A percentile compares a stretch with the other conserved stretches of the same genome.
phyloP scores from a whole-genome alignment of 768 basidiomycete genomes.

The Lactarius indigo region DNA sequence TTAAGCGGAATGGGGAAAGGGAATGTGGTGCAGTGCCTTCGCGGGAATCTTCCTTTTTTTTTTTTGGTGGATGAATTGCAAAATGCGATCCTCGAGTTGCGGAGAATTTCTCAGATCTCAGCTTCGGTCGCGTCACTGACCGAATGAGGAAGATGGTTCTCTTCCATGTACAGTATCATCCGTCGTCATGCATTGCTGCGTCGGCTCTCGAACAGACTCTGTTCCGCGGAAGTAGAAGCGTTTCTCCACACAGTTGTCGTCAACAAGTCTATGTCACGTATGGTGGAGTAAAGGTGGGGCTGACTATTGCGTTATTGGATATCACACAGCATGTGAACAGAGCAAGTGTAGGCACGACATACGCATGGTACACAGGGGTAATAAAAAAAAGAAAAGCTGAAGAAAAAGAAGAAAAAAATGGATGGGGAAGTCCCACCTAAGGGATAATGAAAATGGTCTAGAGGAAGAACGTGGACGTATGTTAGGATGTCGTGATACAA shows the following conservation, averaged over 20 bases:
- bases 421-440: background rate
- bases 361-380: conserved; percentile 18
- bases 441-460: conserved; percentile 1
- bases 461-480: background rate
- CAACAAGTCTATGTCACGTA: background rate
- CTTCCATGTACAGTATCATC: background rate
- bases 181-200: background rate
- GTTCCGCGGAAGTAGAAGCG: background rate
- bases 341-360: conserved; percentile 14
- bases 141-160: background rate
- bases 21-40: background rate
- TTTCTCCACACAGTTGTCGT: background rate
- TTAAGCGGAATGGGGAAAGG: background rate
- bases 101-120: background rate
- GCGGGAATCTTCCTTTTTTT: background rate
- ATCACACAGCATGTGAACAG: conserved; percentile 9
- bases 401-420: background rate
- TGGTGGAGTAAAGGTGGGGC: background rate
- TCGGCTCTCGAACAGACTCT: background rate
- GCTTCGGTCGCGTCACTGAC: background rate
- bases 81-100: background rate
- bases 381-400: background rate
- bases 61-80: background rate
- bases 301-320: conserved; percentile 15
- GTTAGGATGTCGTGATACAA: background rate